Conservation (phyloP, 768 basidiomycete genomes). For the Mycena polygramma region DNA sequence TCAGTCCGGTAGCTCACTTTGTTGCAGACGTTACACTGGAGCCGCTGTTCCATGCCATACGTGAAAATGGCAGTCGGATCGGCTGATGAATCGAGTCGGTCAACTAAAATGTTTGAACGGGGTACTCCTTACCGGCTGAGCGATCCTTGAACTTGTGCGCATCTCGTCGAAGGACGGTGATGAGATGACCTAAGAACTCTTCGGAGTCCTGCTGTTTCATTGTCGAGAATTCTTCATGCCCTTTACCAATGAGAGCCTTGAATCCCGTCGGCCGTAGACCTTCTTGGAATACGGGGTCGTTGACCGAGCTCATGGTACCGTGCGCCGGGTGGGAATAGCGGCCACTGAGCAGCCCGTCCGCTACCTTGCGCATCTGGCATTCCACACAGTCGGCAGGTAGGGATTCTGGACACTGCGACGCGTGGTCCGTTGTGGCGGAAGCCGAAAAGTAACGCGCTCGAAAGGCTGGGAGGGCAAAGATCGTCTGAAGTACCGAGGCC, state of each 20-base stretch:
- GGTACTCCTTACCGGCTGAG: conserved; percentile 37
- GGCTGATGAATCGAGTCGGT: background rate
- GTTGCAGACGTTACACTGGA: conserved; percentile 85
- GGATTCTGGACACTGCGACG: conserved; percentile 69
- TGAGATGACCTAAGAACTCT: conserved; percentile 89
- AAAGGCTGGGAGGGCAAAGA: conserved; percentile 88
- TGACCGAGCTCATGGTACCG: conserved; percentile 45
- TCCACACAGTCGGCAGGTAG: conserved; percentile 91
- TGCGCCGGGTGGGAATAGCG: conserved; percentile 82
- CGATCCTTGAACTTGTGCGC: conserved; percentile 62
- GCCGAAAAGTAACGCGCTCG: conserved; percentile 72
- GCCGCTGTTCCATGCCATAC: conserved; percentile 88
- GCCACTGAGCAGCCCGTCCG: conserved; percentile 93
- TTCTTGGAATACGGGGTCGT: conserved; percentile 78
- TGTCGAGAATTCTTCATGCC: conserved; percentile 94
- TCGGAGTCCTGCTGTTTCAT: conserved; percentile 98
- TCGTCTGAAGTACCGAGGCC: conserved; percentile 90
- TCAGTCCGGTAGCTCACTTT: conserved; percentile 89
- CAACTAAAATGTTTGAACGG: background rate
- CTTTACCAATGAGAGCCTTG: conserved; percentile 91
- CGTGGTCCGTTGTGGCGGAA: conserved; percentile 58
- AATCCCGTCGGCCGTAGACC: conserved; percentile 88
- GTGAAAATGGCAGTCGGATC: conserved; percentile 85
- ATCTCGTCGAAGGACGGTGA: conserved; percentile 80
- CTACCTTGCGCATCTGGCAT: conserved; percentile 94